Evolutionary conservation across 257 asterid species (phyloP).

Genomic region (Parsonsia alboflavescens): DNA sequence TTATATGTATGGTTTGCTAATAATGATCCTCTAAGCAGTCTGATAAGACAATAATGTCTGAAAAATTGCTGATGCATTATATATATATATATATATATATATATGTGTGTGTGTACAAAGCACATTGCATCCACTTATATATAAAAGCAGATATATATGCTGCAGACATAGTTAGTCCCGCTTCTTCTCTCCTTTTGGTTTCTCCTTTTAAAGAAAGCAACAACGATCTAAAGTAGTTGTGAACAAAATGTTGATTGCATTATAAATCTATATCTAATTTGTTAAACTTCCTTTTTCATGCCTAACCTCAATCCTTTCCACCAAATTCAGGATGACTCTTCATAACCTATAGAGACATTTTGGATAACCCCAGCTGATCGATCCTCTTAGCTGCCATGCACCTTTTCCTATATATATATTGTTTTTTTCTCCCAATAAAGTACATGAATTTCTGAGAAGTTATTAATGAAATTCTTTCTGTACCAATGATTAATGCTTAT

Average conservation of each 20-base stretch:
- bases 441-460: neutral
- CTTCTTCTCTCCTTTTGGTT: neutral
- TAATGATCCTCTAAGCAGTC: conserved; percentile 17
- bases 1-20: no score
- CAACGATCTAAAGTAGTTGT: conserved; percentile 19
- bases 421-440: neutral
- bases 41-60: conserved; percentile 15
- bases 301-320: conserved; percentile 27
- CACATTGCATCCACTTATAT: conserved; percentile 43
- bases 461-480: no score
- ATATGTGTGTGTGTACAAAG: neutral
- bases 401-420: neutral
- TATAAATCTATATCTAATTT: neutral
- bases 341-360: conserved; percentile 29
- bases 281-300: conserved; percentile 19
- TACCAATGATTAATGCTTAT: no score
- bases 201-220: conserved; percentile 11
- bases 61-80: neutral
- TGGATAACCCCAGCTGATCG: conserved; percentile 16
- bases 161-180: conserved; percentile 5
- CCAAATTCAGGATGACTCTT: conserved; percentile 31
- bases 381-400: conserved; percentile 3
- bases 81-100: neutral
- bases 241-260: neutral
- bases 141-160: conserved; percentile 4